A percentile compares a stretch with the other conserved stretches of the same genome.
Evolutionary conservation across 345 rosid species (phyloP).

Genomic region (Aegle marmelos): DNA sequence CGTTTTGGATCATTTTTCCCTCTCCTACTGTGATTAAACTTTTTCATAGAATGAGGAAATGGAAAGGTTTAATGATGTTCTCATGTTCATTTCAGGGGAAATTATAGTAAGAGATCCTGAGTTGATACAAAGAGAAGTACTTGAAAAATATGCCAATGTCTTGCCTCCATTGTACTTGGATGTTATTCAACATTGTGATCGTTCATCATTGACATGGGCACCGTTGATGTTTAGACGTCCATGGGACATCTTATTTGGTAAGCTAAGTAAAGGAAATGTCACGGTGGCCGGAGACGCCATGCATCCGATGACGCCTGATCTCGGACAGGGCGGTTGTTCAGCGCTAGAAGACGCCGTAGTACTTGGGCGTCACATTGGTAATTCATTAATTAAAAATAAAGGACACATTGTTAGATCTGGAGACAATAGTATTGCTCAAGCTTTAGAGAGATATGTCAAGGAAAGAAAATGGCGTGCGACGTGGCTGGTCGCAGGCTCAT

Average conservation of each 20-base stretch:
- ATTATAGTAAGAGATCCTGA: slow-evolving; percentile 15
- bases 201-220: slow-evolving; percentile 31
- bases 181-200: slow-evolving; percentile 23
- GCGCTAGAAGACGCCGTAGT: slow-evolving; percentile 48
- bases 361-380: slow-evolving; percentile 31
- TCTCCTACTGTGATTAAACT: background rate
- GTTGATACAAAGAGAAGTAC: slow-evolving; percentile 20
- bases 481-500: slow-evolving; percentile 22
- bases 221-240: slow-evolving; percentile 37
- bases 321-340: slow-evolving; percentile 44
- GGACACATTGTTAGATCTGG: background rate
- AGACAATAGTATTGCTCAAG: slow-evolving; percentile 4
- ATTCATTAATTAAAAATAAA: slow-evolving; percentile 1
- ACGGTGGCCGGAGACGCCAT: slow-evolving; percentile 54
- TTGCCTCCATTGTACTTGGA: slow-evolving; percentile 26
- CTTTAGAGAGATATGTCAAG: slow-evolving; percentile 18
- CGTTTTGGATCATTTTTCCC: background rate
- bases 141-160: slow-evolving; percentile 18
- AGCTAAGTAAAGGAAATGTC: slow-evolving; percentile 29
- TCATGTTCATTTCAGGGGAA: slow-evolving; percentile 16
- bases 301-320: slow-evolving; percentile 55
- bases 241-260: slow-evolving; percentile 34
- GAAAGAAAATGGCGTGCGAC: slow-evolving; percentile 38
- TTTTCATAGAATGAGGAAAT: too few relatives aligned
- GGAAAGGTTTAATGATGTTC: too few relatives aligned